Conservation (phyloP, 192 early-diverging fungal genomes). For the Umbelopsis sp. region DNA sequence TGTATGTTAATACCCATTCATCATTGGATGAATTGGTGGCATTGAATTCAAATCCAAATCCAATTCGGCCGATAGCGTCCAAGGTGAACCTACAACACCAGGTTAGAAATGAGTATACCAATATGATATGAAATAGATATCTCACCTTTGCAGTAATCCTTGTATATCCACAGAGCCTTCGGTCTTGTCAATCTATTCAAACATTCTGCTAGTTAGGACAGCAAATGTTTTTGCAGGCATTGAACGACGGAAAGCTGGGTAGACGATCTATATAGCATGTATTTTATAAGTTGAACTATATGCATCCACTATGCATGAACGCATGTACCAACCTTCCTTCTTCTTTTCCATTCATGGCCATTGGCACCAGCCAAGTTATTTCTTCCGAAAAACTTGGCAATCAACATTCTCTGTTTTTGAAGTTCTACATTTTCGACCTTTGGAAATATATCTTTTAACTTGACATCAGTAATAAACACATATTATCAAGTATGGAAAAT, state of each 20-base stretch:
- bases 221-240: slow-evolving; percentile 34
- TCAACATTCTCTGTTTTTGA: background rate
- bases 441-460: background rate
- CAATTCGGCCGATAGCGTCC: slow-evolving; percentile 54
- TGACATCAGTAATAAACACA: background rate
- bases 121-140: background rate
- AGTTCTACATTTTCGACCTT: background rate
- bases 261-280: slow-evolving; percentile 3
- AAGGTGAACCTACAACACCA: slow-evolving; percentile 36
- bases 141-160: slow-evolving; percentile 20
- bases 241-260: slow-evolving; percentile 33
- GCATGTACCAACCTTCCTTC: slow-evolving; percentile 2
- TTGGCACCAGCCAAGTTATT: slow-evolving; percentile 26
- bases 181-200: slow-evolving; percentile 5
- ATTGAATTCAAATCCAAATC: slow-evolving; percentile 47
- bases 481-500: no score
- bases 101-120: background rate
- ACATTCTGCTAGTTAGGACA: slow-evolving; percentile 8
- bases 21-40: slow-evolving; percentile 16
- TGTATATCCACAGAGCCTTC: slow-evolving; percentile 12
- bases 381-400: slow-evolving; percentile 10
- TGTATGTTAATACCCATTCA: slow-evolving; percentile 21
- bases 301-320: no score
- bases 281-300: no score
- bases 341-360: slow-evolving; percentile 3